Base-by-base conservation (phyloP, 2,329 filamentous ascomycete genomes). In the Magnaporthales sp. region DNA sequence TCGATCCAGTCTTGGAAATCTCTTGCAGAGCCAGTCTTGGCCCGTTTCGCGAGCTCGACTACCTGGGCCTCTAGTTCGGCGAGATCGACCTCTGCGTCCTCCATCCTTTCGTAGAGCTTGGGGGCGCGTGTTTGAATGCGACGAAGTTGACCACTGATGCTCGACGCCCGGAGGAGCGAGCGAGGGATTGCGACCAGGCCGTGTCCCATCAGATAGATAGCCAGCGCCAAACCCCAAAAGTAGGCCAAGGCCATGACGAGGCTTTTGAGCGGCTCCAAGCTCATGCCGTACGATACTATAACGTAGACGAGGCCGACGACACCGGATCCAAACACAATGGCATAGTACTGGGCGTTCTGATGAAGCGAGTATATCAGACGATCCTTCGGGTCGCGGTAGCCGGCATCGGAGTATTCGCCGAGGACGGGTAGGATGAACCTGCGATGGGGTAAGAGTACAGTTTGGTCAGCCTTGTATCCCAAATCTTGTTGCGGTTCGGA, bases 171-270 rank as follows among this genome's bases (percentile, higher is more conserved):
- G 73, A 95, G 90, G 19, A 99, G 81, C 51, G 86, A 86, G 70
- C 94, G 85, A 0, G 95, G 95, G 67, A 99, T 91, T 1, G 93
- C 91, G 32, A 99, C 95, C 29, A 99, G 83, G 8, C 95, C 95
- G 77, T 99, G 95, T 7, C 95, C 95, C 94, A 99, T 98, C 56
- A 99, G 83, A 74, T 97, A 98, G 69, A 99, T 97, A 62, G 93
- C 95, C 65, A 98, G 83, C 4, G 94, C 83, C 72, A 99, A 80
- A 72, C 93, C 93, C 91, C 93, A 98, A 68, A 92, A 92, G 77
- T 99, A 99, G 51, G 94, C 91, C 68, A 98, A 81, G 15, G 95
- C 94, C 91, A 99, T 97, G 70, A 96, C 84, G 56, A 96, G 81
- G 46, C 86, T 89, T 79, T 96, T 97, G 71, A 98, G 83, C 0